Conservation (phyloP, 1,139 yeast species). For the Hyphopichia fennica region DNA sequence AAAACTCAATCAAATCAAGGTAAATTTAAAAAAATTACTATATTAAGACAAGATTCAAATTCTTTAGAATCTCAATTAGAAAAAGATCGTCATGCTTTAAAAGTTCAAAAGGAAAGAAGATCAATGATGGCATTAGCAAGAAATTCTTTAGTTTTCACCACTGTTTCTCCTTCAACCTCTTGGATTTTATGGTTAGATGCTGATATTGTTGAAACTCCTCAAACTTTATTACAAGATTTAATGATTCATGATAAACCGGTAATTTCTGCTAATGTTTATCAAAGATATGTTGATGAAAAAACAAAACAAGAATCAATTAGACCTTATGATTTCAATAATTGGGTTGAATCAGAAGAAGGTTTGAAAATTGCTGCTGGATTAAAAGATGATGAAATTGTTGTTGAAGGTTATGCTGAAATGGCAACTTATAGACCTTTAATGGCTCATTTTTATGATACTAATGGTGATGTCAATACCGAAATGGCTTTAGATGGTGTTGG, state of each 20-base stretch:
- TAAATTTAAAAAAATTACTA: slow-evolving; percentile 75
- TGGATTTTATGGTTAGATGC: slow-evolving; percentile 98
- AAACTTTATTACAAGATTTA: slow-evolving; percentile 79
- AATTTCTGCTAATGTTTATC: slow-evolving; percentile 89
- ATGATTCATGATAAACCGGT: slow-evolving; percentile 85
- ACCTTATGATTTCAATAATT: slow-evolving; percentile 93
- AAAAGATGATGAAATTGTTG: slow-evolving; percentile 85
- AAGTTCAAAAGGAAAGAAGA: slow-evolving; percentile 87
- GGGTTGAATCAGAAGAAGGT: slow-evolving; percentile 93
- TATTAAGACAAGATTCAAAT: slow-evolving; percentile 86
- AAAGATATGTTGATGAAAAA: slow-evolving; percentile 65
- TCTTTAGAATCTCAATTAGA: slow-evolving; percentile 69
- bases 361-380: slow-evolving; percentile 66
- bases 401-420: slow-evolving; percentile 89
- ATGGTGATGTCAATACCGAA: slow-evolving; percentile 59
- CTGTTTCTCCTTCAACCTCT: slow-evolving; percentile 83
- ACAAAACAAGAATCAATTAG: slow-evolving; percentile 61
- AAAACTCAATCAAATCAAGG: slow-evolving; percentile 49
- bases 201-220: slow-evolving; percentile 87
- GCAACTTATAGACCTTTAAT: slow-evolving; percentile 94
- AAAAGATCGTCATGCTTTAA: slow-evolving; percentile 69
- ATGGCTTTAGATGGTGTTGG: slow-evolving; percentile 96
- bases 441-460: slow-evolving; percentile 80
- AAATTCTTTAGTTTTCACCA: slow-evolving; percentile 86
- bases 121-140: slow-evolving; percentile 91